Evolutionary conservation across 2,329 filamentous ascomycete species (phyloP), one percentile per base, ranked within the genome.

Genomic region (Huntiella savannae): DNA sequence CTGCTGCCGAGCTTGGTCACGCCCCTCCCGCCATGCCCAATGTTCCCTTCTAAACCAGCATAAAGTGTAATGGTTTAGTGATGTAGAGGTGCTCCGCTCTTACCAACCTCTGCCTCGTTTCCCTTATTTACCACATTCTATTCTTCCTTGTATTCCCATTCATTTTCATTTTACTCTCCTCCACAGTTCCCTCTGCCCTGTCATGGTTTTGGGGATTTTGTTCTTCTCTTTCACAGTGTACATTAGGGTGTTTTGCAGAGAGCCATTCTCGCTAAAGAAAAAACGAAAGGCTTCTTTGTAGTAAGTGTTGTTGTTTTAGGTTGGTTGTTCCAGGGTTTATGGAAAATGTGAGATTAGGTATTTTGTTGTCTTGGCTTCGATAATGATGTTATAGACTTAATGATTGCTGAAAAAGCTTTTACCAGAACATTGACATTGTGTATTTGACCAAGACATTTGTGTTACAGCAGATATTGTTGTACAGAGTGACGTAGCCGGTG

Each of bases 1-100:
- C 87, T 62, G 81, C 86, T 65, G 81, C 86, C 62, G 80, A 85
- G 61, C 56, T 71, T 42, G 70, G 69, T 49, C 62, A 65, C 48
- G 69, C 72, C 55, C 53, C 58, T 43, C 58, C 61, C 40, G 43
- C 62, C 70, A 33, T 60, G 67, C 64, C 66, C 53, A 75, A 73
- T 63, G 78, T 80, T 58, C 76, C 77, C 54, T 80, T 80, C 60
- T 80, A 79, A 70, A 47, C 42, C 13, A 33, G 15, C 19, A 10
- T 17, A 7, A 35, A 16, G 32, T 34, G 15, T 43, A 16, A 8
- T 12, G 40, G 32, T 8, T 17, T 43, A 19, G 34, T n/a, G 5
- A 36, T 36, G 11, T n/a, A 16, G 16, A 28, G 39, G 17, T 28
- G 39, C 39, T 40, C 13, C 34, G 6, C 28, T 46, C 40, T 28